phyloP scores from a whole-genome alignment of 176 grass and related monocot species.

The Avena insularis region DNA sequence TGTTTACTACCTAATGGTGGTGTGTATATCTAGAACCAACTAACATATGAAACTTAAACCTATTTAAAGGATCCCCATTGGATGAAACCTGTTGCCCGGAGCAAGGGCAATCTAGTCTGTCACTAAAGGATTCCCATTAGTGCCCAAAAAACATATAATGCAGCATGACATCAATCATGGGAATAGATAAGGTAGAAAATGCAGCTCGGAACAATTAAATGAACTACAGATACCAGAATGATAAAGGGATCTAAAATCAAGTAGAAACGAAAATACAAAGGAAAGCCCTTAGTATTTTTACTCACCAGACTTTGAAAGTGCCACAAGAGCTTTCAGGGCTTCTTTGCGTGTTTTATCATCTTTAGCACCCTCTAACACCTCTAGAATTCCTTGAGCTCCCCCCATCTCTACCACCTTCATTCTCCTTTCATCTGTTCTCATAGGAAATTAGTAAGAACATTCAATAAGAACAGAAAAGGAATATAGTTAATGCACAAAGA shows the following conservation, averaged over 20 bases:
- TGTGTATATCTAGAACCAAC: constrained; percentile 22
- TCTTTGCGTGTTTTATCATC: constrained; percentile 95
- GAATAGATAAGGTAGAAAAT: not conserved
- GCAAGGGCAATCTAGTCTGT: constrained; percentile 4
- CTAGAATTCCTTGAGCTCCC: constrained; percentile 84
- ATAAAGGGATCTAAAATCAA: constrained; percentile 25
- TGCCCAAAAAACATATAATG: constrained; percentile 17
- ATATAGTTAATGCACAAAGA: not conserved
- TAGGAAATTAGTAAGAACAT: constrained; percentile 26
- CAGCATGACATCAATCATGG: constrained; percentile 20
- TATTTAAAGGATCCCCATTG: not conserved
- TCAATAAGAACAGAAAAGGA: constrained; percentile 10
- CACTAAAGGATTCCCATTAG: not conserved
- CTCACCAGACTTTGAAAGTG: constrained; percentile 79
- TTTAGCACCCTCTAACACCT: constrained; percentile 74
- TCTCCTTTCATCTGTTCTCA: constrained; percentile 71
- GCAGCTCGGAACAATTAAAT: not conserved
- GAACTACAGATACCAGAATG: not conserved
- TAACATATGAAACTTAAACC: constrained; percentile 18
- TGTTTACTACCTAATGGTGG: not conserved
- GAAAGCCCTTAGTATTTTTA: constrained; percentile 12
- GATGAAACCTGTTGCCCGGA: not conserved
- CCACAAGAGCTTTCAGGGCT: constrained; percentile 74
- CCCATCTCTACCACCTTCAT: constrained; percentile 96
- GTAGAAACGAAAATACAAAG: not conserved